Conservation (phyloP, 129 eudicot species). For the Solidago caesia region DNA sequence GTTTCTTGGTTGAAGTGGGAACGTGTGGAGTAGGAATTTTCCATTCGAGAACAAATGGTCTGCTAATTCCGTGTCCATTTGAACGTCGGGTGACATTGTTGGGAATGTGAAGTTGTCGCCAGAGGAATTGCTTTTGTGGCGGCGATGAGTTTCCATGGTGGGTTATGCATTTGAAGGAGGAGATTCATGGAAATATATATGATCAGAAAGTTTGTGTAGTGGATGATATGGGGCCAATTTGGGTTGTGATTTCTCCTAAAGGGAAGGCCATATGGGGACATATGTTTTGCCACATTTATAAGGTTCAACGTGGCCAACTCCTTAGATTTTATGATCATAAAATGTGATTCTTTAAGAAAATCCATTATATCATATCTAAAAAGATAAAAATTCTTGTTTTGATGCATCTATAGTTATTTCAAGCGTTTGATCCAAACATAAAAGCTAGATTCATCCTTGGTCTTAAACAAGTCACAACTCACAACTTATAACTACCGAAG, state of each 20-base stretch:
- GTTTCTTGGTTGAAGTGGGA: conserved; percentile 39
- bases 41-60: conserved; percentile 74
- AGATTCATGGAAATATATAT: conserved; percentile 27
- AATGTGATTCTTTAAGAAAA: conserved; percentile 10
- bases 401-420: not conserved
- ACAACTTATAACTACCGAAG: not conserved
- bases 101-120: conserved; percentile 64
- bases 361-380: conserved; percentile 4
- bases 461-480: not conserved
- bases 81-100: conserved; percentile 30
- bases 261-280: conserved; percentile 39
- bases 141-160: conserved; percentile 39
- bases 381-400: not conserved
- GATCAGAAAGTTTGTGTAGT: conserved; percentile 26
- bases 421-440: not conserved
- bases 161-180: conserved; percentile 21
- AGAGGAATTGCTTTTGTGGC: conserved; percentile 37
- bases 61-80: conserved; percentile 50
- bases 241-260: conserved; percentile 45
- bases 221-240: conserved; percentile 34
- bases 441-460: not conserved
- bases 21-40: conserved; percentile 57
- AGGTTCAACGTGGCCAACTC: conserved; percentile 39
- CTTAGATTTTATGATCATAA: conserved; percentile 30
- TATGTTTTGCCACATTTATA: conserved; percentile 44